phyloP scores from a whole-genome alignment of 306 rosid genomes.

The Dalbergia cultrata region DNA sequence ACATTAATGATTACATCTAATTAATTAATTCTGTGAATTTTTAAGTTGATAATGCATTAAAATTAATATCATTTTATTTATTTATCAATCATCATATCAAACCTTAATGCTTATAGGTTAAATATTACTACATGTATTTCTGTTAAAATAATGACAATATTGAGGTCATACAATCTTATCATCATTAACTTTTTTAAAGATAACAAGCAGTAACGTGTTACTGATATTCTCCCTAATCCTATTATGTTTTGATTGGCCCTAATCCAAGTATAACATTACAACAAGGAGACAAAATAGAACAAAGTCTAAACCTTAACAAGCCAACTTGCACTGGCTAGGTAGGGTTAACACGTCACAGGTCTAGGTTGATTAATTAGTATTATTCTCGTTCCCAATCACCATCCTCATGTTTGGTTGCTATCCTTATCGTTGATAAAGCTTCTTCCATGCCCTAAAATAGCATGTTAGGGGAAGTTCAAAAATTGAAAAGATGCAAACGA shows the following conservation, averaged over 20 bases:
- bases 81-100: too few species aligned
- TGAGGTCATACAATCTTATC: not conserved
- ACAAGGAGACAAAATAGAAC: not conserved
- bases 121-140: too few species aligned
- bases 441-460: not conserved
- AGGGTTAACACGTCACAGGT: not conserved
- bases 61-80: too few species aligned
- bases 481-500: too few species aligned
- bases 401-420: not conserved
- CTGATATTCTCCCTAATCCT: too few species aligned
- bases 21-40: too few species aligned
- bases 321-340: not conserved
- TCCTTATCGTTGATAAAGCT: not conserved
- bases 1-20: too few species aligned
- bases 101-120: too few species aligned
- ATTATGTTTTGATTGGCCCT: not conserved
- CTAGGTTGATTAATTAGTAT: too few species aligned
- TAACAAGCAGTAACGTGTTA: not conserved
- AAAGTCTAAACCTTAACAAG: not conserved
- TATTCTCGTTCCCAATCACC: not conserved
- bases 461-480: too few species aligned
- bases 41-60: too few species aligned
- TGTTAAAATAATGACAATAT: too few species aligned
- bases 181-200: not conserved
- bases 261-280: not conserved